These are phyloP conservation scores for Kodamaea ohmeri DNA, from an alignment of 1,139 yeast species.

Conservation along the genomic window DNA sequence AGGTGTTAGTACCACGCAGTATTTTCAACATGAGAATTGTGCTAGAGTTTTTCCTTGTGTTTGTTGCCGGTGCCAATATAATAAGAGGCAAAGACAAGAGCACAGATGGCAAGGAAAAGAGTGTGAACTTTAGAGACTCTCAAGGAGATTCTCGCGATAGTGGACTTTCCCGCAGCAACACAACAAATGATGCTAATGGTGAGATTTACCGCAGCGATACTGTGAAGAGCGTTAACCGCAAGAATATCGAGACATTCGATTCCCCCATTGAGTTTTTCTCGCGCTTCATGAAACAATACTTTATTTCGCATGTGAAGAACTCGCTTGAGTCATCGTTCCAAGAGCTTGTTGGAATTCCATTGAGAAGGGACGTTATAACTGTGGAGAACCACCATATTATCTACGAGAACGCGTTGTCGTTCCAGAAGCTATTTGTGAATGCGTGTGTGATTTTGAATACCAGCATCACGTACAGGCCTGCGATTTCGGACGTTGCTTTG, in stretches of 20 bases:
- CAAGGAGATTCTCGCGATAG: not conserved
- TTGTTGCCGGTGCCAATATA: constrained; percentile 40
- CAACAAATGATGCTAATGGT: not conserved
- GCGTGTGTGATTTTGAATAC: constrained; percentile 60
- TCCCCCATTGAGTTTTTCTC: constrained; percentile 48
- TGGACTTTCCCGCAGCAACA: not conserved
- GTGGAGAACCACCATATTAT: constrained; percentile 18
- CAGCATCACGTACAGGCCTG: constrained; percentile 53
- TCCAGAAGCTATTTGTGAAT: constrained; percentile 50
- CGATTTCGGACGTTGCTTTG: constrained; percentile 48
- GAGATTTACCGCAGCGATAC: constrained; percentile 1
- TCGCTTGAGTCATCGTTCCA: constrained; percentile 43
- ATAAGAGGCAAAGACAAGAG: not conserved
- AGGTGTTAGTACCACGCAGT: constrained; percentile 68
- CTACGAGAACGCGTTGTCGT: constrained; percentile 53
- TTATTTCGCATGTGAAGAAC: constrained; percentile 62
- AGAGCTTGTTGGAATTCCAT: constrained; percentile 29
- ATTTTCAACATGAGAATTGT: constrained; percentile 82
- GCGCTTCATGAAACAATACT: constrained; percentile 60
- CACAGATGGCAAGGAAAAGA: not conserved
- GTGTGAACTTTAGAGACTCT: not conserved
- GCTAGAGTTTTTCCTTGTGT: constrained; percentile 57
- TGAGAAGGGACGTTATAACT: constrained; percentile 22
- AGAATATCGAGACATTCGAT: not conserved
- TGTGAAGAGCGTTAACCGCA: not conserved